phyloP scores from a whole-genome alignment of 1,284 basidiomycete genomes.

The Malassezia japonica region DNA sequence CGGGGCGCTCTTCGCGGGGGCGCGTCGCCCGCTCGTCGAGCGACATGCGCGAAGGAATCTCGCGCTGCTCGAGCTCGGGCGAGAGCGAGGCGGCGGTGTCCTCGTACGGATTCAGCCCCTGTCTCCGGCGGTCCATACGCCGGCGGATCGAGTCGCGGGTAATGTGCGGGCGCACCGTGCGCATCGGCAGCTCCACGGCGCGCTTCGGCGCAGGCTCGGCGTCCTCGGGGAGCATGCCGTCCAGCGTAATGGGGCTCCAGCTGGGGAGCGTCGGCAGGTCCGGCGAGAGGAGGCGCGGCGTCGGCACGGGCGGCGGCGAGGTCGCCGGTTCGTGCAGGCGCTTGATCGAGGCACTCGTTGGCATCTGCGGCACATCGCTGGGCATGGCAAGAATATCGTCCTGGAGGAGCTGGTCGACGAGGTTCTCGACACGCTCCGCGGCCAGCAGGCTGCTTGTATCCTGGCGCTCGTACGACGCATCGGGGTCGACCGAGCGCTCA shows the following conservation, averaged over 20 bases:
- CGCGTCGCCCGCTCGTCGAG: no score
- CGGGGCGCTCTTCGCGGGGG: no score
- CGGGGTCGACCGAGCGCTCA: not conserved
- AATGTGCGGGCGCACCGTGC: slow-evolving; percentile 35
- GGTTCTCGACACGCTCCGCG: slow-evolving; percentile 9
- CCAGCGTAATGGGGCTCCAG: slow-evolving; percentile 36
- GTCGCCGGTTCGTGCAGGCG: not conserved
- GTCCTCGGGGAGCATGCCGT: slow-evolving; percentile 7
- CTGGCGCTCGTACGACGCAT: not conserved
- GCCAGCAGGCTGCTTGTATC: not conserved
- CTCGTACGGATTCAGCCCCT: slow-evolving; percentile 22
- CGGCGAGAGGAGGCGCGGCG: not conserved
- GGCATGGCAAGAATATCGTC: slow-evolving; percentile 25
- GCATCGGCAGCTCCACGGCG: slow-evolving; percentile 6
- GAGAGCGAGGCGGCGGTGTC: slow-evolving; percentile 2
- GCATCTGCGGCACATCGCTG: slow-evolving; percentile 2
- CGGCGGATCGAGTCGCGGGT: slow-evolving; percentile 40
- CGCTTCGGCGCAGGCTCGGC: slow-evolving; percentile 10
- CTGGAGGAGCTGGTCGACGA: slow-evolving; percentile 40
- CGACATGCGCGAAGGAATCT: no score
- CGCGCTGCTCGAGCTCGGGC: not conserved
- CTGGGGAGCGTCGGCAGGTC: slow-evolving; percentile 32
- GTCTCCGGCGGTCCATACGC: slow-evolving; percentile 21
- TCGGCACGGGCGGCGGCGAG: not conserved
- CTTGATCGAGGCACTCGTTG: not conserved